Evolutionary conservation across 768 basidiomycete species (phyloP).

Genomic region (Pulveroboletus sp.): DNA sequence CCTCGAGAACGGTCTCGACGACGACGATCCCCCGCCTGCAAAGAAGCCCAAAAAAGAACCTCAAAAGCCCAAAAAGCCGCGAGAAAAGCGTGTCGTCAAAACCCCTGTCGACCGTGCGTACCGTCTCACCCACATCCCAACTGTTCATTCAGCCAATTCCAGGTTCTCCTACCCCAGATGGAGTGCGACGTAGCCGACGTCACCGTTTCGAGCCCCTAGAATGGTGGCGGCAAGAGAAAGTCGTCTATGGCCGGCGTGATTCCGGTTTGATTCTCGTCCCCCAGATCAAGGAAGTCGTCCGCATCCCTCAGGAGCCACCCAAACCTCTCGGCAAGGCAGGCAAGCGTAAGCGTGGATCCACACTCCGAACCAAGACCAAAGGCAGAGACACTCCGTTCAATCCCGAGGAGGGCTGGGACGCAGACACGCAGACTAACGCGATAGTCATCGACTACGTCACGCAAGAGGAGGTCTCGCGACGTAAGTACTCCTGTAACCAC

Average conservation of each 20-base stretch:
- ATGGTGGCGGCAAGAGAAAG: slow-evolving; percentile 90
- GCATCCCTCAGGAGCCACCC: slow-evolving; percentile 48
- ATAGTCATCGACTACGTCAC: slow-evolving; percentile 65
- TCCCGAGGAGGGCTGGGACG: slow-evolving; percentile 84
- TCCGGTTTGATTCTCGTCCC: slow-evolving; percentile 53
- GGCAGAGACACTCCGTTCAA: slow-evolving; percentile 31
- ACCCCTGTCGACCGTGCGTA: slow-evolving; percentile 25
- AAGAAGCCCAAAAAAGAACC: slow-evolving; percentile 29
- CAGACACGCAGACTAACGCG: slow-evolving; percentile 62
- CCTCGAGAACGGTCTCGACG: slow-evolving; percentile 50
- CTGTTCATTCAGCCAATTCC: slow-evolving; percentile 8
- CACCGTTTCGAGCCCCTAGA: slow-evolving; percentile 71
- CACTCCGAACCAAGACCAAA: slow-evolving; percentile 36
- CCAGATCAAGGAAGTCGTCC: slow-evolving; percentile 62
- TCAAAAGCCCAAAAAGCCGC: slow-evolving; percentile 29
- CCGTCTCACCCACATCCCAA: neutral
- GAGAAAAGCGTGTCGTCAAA: slow-evolving; percentile 18
- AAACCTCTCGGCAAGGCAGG: slow-evolving; percentile 43
- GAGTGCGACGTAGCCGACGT: slow-evolving; percentile 69
- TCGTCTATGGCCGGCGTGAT: slow-evolving; percentile 70
- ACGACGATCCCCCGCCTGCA: slow-evolving; percentile 28
- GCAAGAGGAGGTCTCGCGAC: slow-evolving; percentile 58
- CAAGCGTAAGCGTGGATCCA: slow-evolving; percentile 32
- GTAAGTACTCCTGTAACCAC: slow-evolving; percentile 47
- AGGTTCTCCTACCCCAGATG: slow-evolving; percentile 34